These are phyloP conservation scores for Achlya hypogyna DNA, from an alignment of 352 stramenopile species.

Conservation along the genomic window DNA sequence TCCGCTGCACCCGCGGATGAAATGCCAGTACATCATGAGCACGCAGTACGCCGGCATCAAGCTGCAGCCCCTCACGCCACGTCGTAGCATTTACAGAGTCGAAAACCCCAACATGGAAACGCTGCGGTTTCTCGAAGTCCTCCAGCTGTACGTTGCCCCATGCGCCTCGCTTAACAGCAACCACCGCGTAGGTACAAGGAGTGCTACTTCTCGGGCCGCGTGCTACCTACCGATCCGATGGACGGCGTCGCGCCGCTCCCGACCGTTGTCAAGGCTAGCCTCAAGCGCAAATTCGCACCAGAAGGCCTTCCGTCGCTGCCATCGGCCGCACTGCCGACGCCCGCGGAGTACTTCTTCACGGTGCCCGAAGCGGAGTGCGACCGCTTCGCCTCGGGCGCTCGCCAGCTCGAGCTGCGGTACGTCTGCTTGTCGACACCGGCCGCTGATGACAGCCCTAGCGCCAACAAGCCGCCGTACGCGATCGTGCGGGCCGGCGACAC, in stretches of 20 bases:
- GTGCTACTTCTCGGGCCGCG: constrained; percentile 8
- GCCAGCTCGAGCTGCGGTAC: constrained; percentile 14
- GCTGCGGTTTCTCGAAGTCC: constrained; percentile 17
- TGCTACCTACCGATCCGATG: neutral
- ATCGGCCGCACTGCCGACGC: neutral
- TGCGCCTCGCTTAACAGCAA: neutral
- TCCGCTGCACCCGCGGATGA: neutral
- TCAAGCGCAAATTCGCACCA: constrained; percentile 19
- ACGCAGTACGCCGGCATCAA: neutral
- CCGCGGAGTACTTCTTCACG: constrained; percentile 12
- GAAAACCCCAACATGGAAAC: constrained; percentile 21
- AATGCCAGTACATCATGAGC: constrained; percentile 4
- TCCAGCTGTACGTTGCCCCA: neutral
- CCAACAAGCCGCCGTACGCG: constrained; percentile 16
- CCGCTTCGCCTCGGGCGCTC: neutral
- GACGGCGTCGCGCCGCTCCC: constrained; percentile 4
- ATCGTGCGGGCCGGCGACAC: constrained; percentile 11
- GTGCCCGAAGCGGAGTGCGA: neutral
- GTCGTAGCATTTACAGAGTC: constrained; percentile 8
- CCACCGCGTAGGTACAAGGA: constrained; percentile 8
- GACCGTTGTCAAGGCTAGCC: constrained; percentile 2
- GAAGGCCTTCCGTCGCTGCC: neutral
- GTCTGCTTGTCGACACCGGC: neutral
- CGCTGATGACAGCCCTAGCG: neutral
- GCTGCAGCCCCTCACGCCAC: neutral